Evolutionary conservation across 306 rosid species (phyloP), one percentile per base, ranked within the genome.

Genomic region (Vigna hirtella): DNA sequence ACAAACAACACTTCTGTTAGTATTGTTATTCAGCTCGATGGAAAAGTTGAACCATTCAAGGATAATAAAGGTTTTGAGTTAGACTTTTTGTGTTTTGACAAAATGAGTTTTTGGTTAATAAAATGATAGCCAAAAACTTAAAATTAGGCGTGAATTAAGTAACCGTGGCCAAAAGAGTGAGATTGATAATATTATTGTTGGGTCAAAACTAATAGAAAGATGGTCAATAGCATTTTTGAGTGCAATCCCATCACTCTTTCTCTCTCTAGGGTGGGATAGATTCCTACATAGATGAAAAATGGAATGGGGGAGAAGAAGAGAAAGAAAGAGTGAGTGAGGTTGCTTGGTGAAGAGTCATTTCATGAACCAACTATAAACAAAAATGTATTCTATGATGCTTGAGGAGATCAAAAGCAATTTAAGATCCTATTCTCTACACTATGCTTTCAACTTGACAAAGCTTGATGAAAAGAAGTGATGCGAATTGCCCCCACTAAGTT

Each of bases 331-430:
- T 56, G 52, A 32, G 36, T 32, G 36, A 32, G 76, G 76, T 83
- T 84, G 81, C 85, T 86, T 83, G 92, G 91, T 89, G 93, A 82
- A 91, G 52, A 85, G 94, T 89, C 97, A 89, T 85, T 82, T 89
- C 92, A 83, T 78, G 79, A 83, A 89, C 89, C 83, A 86, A 81
- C 86, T 76, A 86, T 78, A 77, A 81, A 86, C 79, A 84, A 84
- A 84, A 70, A 70, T 79, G 86, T 71, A 86, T 84, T 89, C 75
- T 77, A 84, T 84, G 87, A 89, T 87, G 88, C 90, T 86, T 83
- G 77, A 62, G 74, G 52, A 0, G 48, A 85, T 73, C 81, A 81
- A 91, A 91, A 86, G 86, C 87, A 84, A 64, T 52, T 77, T 20
- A 38, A 84, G 82, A 89, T 84, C 74, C 78, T 83, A 80, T 20